Percentiles rank a stretch among this genome's conserved stretches.
Evolutionary conservation across 495 filamentous ascomycete species (phyloP).

Genomic region (Aspergillus carlsbadensis): DNA sequence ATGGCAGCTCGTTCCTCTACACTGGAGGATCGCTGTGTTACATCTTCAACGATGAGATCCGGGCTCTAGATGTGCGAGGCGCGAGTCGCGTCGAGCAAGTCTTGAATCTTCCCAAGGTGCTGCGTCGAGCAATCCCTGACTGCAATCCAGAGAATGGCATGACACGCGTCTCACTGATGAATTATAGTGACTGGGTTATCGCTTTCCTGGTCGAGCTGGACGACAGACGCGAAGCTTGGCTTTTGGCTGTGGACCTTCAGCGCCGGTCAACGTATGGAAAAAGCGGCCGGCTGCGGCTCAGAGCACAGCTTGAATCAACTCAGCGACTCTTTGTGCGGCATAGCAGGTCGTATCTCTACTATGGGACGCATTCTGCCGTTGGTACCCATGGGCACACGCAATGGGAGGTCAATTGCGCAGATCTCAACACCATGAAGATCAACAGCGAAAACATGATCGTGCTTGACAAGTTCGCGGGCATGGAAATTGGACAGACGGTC

Average conservation of each 20-base stretch:
- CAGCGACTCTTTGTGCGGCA: constrained; percentile 69
- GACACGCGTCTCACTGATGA: constrained; percentile 57
- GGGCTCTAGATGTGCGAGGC: constrained; percentile 61
- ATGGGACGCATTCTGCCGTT: constrained; percentile 57
- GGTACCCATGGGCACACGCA: constrained; percentile 51
- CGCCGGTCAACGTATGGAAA: constrained; percentile 19
- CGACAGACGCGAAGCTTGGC: constrained; percentile 41
- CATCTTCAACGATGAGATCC: constrained; percentile 53
- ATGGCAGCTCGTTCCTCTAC: constrained; percentile 63
- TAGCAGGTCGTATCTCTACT: constrained; percentile 62
- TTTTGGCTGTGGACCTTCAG: constrained; percentile 59
- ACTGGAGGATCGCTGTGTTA: constrained; percentile 64
- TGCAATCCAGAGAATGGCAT: constrained; percentile 26
- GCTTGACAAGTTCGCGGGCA: constrained; percentile 55
- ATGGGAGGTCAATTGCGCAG: constrained; percentile 61
- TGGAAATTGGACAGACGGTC: constrained; percentile 64
- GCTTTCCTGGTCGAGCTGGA: constrained; percentile 47
- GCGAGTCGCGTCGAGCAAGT: constrained; percentile 54
- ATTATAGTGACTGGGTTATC: constrained; percentile 61
- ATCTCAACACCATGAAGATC: constrained; percentile 42
- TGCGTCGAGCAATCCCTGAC: constrained; percentile 33
- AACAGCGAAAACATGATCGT: constrained; percentile 34
- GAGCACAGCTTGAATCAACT: constrained; percentile 42
- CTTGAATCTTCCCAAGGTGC: constrained; percentile 52
- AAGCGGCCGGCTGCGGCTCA: constrained; percentile 37